Evolutionary conservation across 495 filamentous ascomycete species (phyloP), one percentile per base, ranked within the genome.

Genomic region (Xylaria flabelliformis): DNA sequence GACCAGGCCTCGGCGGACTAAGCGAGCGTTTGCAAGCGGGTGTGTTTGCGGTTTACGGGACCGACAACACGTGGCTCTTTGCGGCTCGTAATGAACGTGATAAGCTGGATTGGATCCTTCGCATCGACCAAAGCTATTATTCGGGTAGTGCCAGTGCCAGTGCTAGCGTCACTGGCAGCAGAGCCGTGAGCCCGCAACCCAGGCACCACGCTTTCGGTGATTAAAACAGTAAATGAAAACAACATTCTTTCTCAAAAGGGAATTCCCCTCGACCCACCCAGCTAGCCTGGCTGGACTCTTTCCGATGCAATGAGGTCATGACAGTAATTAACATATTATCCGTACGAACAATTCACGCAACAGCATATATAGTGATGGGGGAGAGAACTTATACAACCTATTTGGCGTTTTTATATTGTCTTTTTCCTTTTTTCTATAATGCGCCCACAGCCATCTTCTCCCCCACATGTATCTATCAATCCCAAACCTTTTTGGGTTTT

Each of bases 11-110:
- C 36, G 70, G 74, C 76, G 82, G 77, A 74, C 70, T 88, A 74
- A 80, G 82, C 83, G 74, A 89, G 80, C 77, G 87, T 85, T 64
- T 88, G 83, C 83, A 86, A 69, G 87, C 89, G 42, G 91, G 91
- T 74, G 91, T 98, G 48, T 99, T 95, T 85, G 96, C 97, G 15
- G 89, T 99, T 59, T 98, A 97, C 78, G 95, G 93, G 48, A 91
- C 91, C 71, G 90, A 95, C 76, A 97, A 97, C 76, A 97, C 95
- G 48, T 99, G 93, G 88, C 84, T 99, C 64, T 98, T 99, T 82
- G 93, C 93, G 32, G 92, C 93, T 55, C 85, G 94, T 61, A 93
- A 88, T 69, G 95, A 97, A 83, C 84, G 89, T 17, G 94, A 97
- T 76, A 97, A 97, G 83, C 89, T 94, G 32, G 95, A 98, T 77